Percentiles rank a stretch among this genome's conserved stretches.
phyloP scores from a whole-genome alignment of 2,329 filamentous ascomycete genomes.

The Cladosporium sp. region DNA sequence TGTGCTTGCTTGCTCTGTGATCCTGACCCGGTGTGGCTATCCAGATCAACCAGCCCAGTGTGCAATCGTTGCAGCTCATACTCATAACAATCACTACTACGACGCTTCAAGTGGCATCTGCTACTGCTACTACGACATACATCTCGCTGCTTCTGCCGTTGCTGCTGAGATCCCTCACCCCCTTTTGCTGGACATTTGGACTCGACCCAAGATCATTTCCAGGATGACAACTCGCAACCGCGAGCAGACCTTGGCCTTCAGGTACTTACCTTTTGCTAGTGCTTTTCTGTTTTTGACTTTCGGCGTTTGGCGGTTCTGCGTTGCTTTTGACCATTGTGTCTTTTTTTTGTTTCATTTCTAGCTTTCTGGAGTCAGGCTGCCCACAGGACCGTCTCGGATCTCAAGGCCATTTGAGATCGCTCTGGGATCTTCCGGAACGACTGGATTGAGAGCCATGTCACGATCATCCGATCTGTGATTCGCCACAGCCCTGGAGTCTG shows the following conservation, averaged over 20 bases:
- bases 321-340: not conserved
- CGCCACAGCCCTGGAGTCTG: not conserved
- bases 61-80: slow-evolving; percentile 14
- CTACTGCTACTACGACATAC: slow-evolving; percentile 3
- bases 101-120: slow-evolving; percentile 5
- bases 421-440: not conserved
- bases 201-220: slow-evolving; percentile 21
- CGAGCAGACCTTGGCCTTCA: slow-evolving; percentile 39
- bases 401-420: not conserved
- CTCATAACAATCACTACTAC: slow-evolving; percentile 4
- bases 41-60: slow-evolving; percentile 8
- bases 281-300: slow-evolving; percentile 22
- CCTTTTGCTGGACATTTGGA: slow-evolving; percentile 7
- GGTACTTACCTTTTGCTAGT: slow-evolving; percentile 36
- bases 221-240: slow-evolving; percentile 42
- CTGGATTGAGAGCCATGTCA: not conserved
- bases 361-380: not conserved
- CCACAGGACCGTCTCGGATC: not conserved
- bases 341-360: not conserved
- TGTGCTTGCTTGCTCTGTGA: slow-evolving; percentile 9
- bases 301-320: slow-evolving; percentile 5
- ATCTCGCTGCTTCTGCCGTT: slow-evolving; percentile 21
- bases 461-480: slow-evolving; percentile 6
- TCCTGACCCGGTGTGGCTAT: slow-evolving; percentile 17
- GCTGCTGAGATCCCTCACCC: slow-evolving; percentile 7